Conservation (phyloP, 345 rosid genomes). For the Raphanus sativus region DNA sequence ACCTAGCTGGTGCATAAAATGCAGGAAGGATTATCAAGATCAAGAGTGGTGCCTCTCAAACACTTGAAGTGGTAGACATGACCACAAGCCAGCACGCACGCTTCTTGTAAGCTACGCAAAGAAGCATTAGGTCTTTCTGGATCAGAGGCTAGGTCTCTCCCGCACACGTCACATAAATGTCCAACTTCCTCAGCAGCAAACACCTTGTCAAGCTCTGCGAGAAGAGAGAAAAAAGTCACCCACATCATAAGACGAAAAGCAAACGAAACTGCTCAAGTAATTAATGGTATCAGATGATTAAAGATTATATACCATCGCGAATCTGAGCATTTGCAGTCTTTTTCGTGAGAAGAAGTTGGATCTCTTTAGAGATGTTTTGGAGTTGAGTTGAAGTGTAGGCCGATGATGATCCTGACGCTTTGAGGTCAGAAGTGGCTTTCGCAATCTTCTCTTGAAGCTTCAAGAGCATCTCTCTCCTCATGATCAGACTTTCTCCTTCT, state of each 20-base stretch:
- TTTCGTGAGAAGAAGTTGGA: background rate
- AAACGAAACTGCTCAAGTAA: background rate
- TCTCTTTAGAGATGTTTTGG: background rate
- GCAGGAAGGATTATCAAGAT: conserved; percentile 30
- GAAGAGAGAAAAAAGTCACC: background rate
- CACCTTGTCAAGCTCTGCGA: conserved; percentile 23
- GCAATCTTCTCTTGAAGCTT: background rate
- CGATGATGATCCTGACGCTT: conserved; percentile 6
- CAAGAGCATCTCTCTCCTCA: background rate
- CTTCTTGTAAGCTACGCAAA: conserved; percentile 18
- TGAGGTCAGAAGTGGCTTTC: background rate
- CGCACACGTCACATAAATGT: conserved; percentile 28
- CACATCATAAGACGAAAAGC: background rate
- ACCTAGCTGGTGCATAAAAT: conserved; percentile 23
- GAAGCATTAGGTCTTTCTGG: conserved; percentile 31
- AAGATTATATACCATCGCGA: conserved; percentile 2
- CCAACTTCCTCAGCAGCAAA: conserved; percentile 33
- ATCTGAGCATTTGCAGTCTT: background rate
- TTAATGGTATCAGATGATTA: background rate
- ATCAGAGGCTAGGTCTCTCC: conserved; percentile 22
- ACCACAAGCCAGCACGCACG: conserved; percentile 37
- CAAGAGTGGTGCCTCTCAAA: conserved; percentile 27
- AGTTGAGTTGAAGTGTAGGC: background rate
- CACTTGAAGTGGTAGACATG: conserved; percentile 36
- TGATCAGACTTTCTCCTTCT: background rate